phyloP scores from a whole-genome alignment of 192 early-diverging fungal genomes.

The Mycoemilia scoparia region DNA sequence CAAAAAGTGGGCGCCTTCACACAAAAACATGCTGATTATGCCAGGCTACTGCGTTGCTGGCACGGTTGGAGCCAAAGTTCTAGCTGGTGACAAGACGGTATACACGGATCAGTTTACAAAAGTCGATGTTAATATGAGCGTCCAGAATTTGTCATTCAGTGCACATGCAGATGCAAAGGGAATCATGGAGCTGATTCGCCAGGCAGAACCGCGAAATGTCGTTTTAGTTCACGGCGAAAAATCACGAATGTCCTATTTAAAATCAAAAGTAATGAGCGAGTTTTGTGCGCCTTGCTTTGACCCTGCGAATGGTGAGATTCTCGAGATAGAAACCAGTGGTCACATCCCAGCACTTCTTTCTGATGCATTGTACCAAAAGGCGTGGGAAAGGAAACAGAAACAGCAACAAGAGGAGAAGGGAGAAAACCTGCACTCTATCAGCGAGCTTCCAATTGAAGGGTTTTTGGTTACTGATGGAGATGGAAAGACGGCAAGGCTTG shows the following conservation, averaged over 20 bases:
- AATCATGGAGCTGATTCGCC: conserved; percentile 85
- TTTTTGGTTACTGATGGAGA: conserved; percentile 17
- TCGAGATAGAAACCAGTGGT: conserved; percentile 46
- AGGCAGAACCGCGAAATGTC: conserved; percentile 74
- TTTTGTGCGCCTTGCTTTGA: conserved; percentile 65
- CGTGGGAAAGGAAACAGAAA: conserved; percentile 21
- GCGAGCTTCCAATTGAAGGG: conserved; percentile 18
- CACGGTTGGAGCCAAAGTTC: conserved; percentile 84
- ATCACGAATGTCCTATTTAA: conserved; percentile 67
- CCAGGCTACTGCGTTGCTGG: conserved; percentile 96
- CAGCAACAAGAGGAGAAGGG: conserved; percentile 4
- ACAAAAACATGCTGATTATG: conserved; percentile 92
- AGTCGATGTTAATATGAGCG: conserved; percentile 72
- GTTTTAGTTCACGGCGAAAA: conserved; percentile 93
- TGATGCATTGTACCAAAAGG: conserved; percentile 15
- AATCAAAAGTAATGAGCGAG: conserved; percentile 64
- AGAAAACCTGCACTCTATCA: conserved; percentile 6
- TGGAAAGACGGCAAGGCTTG: conserved; percentile 10
- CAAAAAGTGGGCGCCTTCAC: conserved; percentile 84
- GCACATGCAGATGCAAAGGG: conserved; percentile 97
- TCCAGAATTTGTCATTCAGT: conserved; percentile 88
- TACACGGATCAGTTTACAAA: conserved; percentile 59
- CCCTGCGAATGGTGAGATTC: conserved; percentile 71
- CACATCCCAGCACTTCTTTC: conserved; percentile 40
- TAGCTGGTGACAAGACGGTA: conserved; percentile 74